Base-by-base conservation (phyloP, 805 yeast genomes). In the Sugiyamaella boreocaroliniensis region DNA sequence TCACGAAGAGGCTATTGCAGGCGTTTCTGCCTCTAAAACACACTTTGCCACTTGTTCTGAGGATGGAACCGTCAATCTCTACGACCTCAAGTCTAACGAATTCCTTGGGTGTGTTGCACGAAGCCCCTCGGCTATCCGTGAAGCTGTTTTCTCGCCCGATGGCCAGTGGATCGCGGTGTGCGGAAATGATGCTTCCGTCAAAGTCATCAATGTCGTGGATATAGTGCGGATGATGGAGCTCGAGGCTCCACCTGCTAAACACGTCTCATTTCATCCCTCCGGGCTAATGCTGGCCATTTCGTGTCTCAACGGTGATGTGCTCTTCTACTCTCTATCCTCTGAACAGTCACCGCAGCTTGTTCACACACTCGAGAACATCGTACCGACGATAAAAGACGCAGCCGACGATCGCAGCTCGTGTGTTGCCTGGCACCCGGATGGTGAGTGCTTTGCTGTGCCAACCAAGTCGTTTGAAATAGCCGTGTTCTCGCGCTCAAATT, bases 351-450 rank as follows among this genome's bases (percentile, higher is more conserved):
- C 62, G 4, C 49, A 55, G 40, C 49, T 58, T 10, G 47, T 65
- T 6, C 58, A 60, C 34, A 57, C 59, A 3, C 29, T 70, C 9
- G 65, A 59, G 20, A 57, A 59, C 11, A 50, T 70, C 0, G 52
- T 62, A 12, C 71, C 72, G 1, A 16, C 55, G n/a, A 49, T 65
- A 8, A 53, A 51, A n/a, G 55, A 56, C n/a, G 58, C 54, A 4
- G 75, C 72, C 41, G 73, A 72, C 61, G 67, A 78, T 43, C 64
- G 78, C 1, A 69, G 82, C 22, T 75, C 86, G 0, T 76, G 76
- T 43, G 75, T 81, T 1, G 78, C 77, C 40, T 89, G 96, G 96
- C 79, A 81, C 52, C 79, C 85, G 1, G 73, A 76, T 52, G 95
- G 95, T 15, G 78, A 78, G 50, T 66, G 72, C n/a, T 71, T 89